Evolutionary conservation across 2,329 filamentous ascomycete species (phyloP), one percentile per base, ranked within the genome.

Genomic region (Microdochium paspali): DNA sequence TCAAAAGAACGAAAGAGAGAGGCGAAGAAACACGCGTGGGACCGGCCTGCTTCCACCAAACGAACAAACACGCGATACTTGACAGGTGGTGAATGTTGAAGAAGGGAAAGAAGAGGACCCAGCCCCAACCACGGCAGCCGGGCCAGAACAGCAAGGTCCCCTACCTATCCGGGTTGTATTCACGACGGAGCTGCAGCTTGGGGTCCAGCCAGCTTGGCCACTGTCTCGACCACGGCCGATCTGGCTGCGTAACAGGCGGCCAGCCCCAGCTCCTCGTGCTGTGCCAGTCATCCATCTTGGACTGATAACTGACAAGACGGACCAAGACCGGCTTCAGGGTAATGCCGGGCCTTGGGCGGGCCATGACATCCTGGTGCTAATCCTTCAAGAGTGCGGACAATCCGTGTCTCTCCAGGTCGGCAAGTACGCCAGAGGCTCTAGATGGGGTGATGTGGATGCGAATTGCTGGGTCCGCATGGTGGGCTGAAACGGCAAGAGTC

Each of bases 41-140:
- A 56, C 50, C 28, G 51, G 40, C 45, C 60, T 61, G 46, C 53
- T 44, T 49, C 58, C 55, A 45, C 58, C 53, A 56, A 56, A 56
- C 49, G 32, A 50, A 51, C 35, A 49, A 44, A 45, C 55, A 49
- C 35, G 23, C 35, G 35, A 40, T 40, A 20, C 35, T 40, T 40
- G 35, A 21, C 18, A 20, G 18, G 18, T 21, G 35, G 35, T 40
- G 35, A 18, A 40, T 40, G 35, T 40, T 40, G 35, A 40, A 52
- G 46, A 49, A 54, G 32, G n/a, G 39, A 46, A 23, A 44, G 44
- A 53, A 47, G 48, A 52, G 39, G 47, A 46, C 50, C 46, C 26
- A 45, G 28, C 47, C 52, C 35, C 24, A 44, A 40, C 46, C 44
- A 47, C 28, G 21, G 50, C 51, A 54, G 18, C 5, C n/a, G 35